phyloP scores from a whole-genome alignment of 345 rosid genomes.

The Populus nigra region DNA sequence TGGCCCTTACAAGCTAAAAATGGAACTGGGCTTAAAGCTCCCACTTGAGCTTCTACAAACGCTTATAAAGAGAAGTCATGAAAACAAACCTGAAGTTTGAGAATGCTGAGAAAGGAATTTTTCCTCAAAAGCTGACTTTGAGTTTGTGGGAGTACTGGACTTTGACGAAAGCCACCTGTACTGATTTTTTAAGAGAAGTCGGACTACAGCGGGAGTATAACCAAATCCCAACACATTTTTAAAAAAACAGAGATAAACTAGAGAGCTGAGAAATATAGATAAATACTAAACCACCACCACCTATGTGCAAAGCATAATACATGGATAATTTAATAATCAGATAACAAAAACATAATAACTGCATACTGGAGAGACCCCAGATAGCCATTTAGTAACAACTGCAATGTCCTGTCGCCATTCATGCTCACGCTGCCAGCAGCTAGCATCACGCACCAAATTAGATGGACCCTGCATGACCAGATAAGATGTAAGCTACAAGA shows the following conservation, averaged over 20 bases:
- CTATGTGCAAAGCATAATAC: not conserved
- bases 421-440: conserved; percentile 95
- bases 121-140: conserved; percentile 88
- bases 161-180: conserved; percentile 99
- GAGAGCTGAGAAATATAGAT: not conserved
- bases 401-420: conserved; percentile 99
- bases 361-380: conserved; percentile 89
- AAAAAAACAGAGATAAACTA: not conserved
- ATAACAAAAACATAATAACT: conserved; percentile 16
- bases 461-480: conserved; percentile 66
- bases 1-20: not conserved
- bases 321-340: not conserved
- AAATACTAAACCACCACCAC: not conserved
- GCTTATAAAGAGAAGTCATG: not conserved
- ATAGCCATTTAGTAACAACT: conserved; percentile 92
- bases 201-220: conserved; percentile 20
- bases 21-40: not conserved
- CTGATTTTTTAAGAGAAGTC: conserved; percentile 50
- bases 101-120: conserved; percentile 90
- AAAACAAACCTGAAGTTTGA: conserved; percentile 79
- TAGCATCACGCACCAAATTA: conserved; percentile 81
- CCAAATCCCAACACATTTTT: conserved; percentile 10
- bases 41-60: not conserved
- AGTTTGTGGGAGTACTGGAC: conserved; percentile 52
- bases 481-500: conserved; percentile 10